Evolutionary conservation across 768 basidiomycete genomes (phyloP), one percentile per base, ranked within the genome.

Genomic region (Dacryopinax primogenitus): DNA sequence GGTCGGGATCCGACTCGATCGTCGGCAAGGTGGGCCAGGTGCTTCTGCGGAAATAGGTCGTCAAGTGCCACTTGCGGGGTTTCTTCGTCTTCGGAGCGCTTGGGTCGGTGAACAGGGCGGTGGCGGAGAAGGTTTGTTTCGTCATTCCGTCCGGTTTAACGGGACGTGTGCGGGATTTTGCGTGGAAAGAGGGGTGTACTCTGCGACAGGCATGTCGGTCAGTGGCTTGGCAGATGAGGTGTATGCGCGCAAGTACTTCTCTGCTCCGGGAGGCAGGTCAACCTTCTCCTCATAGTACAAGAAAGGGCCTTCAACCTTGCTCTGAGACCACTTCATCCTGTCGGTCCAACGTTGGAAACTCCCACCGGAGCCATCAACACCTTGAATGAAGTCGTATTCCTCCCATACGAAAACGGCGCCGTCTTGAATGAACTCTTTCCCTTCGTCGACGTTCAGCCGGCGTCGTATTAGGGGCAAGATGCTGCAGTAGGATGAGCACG

Each of bases 391-490:
- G 51, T 58, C 51, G 51, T 58, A 58, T 73, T 90, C 88, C 70
- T 90, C 88, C 88, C 88, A 90, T 36, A 90, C 88, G 69, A 88
- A 90, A 37, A 90, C 82, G 67, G 89, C 86, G 1, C 88, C 88
- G 62, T 87, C 86, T 37, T 73, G 72, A 3, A 90, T 77, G 39
- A 85, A 82, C 35, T 87, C 87, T 44, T 88, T 78, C 26, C 51
- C 26, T 72, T 90, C 88, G 66, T 76, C 82, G 1, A 83, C 78
- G 13, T 84, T 81, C 18, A 90, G 77, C 11, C 88, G 82, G n/a
- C 86, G 82, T 66, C 81, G 86, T 67, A 89, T 83, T 63, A 90
- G 76, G 4, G 88, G 88, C 35, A 90, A 77, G 41, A 86, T 77
- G 67, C 83, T 83, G 32, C 21, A 21, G 3, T 32, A 63, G 63